A percentile compares a stretch with the other conserved stretches of the same genome.
These are phyloP conservation scores for Umbelopsis isabellina DNA, from an alignment of 192 early-diverging fungal genomes.

Conservation along the genomic window DNA sequence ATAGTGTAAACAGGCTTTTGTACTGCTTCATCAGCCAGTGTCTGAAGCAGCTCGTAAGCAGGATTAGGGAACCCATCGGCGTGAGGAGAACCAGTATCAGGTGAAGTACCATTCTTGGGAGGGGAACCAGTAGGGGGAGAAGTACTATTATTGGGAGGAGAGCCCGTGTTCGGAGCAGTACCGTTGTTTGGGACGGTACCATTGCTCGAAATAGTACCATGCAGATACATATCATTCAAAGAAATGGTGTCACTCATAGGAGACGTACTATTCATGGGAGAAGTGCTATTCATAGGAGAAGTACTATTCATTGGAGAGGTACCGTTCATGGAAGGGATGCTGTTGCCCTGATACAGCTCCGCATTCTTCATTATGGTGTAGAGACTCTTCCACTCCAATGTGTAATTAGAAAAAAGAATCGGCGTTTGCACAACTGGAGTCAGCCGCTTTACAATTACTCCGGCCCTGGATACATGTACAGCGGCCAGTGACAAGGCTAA, in stretches of 20 bases:
- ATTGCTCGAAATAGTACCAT: too few species aligned
- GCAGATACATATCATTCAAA: too few species aligned
- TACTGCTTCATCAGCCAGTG: not conserved
- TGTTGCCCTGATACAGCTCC: not conserved
- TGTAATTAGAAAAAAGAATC: slow-evolving; percentile 5
- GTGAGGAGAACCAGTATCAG: too few species aligned
- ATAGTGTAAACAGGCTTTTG: not conserved
- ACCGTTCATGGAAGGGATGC: not conserved
- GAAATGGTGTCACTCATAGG: too few species aligned
- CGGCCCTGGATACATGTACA: not conserved
- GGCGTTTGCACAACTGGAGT: slow-evolving; percentile 9
- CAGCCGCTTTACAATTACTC: not conserved
- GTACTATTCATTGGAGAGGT: too few species aligned
- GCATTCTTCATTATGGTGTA: not conserved
- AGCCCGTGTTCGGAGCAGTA: too few species aligned
- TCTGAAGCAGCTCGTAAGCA: not conserved
- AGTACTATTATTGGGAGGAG: too few species aligned
- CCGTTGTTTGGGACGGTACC: too few species aligned
- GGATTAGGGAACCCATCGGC: not conserved
- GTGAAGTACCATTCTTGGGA: too few species aligned
- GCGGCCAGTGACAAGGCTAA: not conserved
- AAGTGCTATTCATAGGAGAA: too few species aligned
- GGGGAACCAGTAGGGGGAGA: too few species aligned
- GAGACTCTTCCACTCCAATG: slow-evolving; percentile 10
- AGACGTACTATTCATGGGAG: too few species aligned